phyloP scores from a whole-genome alignment of 2,329 filamentous ascomycete genomes.

The Fusarium torreyae region DNA sequence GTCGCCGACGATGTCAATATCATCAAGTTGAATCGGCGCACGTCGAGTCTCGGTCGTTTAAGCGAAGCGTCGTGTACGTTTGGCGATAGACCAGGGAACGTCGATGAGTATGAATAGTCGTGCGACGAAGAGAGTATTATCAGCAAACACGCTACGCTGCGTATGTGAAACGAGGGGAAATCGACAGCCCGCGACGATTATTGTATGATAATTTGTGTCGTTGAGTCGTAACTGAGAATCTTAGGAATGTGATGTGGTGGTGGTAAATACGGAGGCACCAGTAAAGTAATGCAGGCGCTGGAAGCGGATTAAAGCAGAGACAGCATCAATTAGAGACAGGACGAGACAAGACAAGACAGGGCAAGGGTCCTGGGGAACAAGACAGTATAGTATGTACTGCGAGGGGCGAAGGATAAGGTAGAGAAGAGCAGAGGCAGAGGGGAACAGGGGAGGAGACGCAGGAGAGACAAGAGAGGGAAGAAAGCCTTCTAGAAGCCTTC shows the following conservation, averaged over 20 bases:
- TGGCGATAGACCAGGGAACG: slow-evolving; percentile 36
- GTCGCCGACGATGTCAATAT: slow-evolving; percentile 35
- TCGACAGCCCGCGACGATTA: slow-evolving; percentile 51
- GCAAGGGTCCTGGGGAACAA: slow-evolving; percentile 35
- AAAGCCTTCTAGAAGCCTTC: slow-evolving; percentile 54
- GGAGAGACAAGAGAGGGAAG: slow-evolving; percentile 24
- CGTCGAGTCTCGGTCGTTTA: slow-evolving; percentile 16
- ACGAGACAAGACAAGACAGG: slow-evolving; percentile 21
- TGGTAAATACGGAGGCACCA: slow-evolving; percentile 22
- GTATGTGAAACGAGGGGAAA: slow-evolving; percentile 44
- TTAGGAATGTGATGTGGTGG: slow-evolving; percentile 26
- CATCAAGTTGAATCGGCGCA: slow-evolving; percentile 12
- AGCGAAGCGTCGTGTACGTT: slow-evolving; percentile 16
- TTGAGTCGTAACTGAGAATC: slow-evolving; percentile 38
- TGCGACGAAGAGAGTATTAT: slow-evolving; percentile 14
- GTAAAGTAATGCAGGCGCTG: slow-evolving; percentile 1
- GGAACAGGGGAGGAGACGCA: slow-evolving; percentile 19
- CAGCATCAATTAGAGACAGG: slow-evolving; percentile 38
- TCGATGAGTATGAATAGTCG: slow-evolving; percentile 25
- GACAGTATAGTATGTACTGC: slow-evolving; percentile 19
- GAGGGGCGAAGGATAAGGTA: slow-evolving; percentile 22
- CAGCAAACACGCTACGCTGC: slow-evolving; percentile 26
- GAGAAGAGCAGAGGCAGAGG: slow-evolving; percentile 19
- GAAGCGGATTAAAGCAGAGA: slow-evolving; percentile 36
- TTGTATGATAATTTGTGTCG: slow-evolving; percentile 24